Evolutionary conservation across 2,329 filamentous ascomycete species (phyloP), one percentile per base, ranked within the genome.

Genomic region (Cordyceps fumosorosea): DNA sequence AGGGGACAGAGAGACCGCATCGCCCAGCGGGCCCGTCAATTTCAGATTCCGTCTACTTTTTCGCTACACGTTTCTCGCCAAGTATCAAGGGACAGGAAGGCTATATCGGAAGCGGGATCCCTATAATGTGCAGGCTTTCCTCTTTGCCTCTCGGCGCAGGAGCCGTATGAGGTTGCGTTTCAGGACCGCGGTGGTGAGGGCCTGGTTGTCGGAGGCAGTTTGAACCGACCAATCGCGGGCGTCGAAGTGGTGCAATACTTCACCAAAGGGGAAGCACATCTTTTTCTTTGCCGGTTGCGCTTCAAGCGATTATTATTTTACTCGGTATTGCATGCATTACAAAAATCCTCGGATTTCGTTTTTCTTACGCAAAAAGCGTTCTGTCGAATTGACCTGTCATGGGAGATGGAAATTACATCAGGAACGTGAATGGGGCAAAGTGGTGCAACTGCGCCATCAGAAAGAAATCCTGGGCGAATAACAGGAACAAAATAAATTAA

Each of bases 111-210:
- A 22, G 18, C 26, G 37, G 52, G 7, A 22, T 11, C 44, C 44
- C 18, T 12, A 47, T 47, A 18, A 47, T 32, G 54, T n/a, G 5
- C 40, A n/a, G 18, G 20, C 16, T 44, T n/a, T n/a, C 16, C 12
- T 44, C 14, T 7, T 44, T 20, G 16, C 42, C 16, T 5, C 5
- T 47, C 14, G 44, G 55, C 8, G 56, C 47, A 42, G 42, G 26
- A 16, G 18, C 20, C 34, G 50, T 60, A 24, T 24, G 57, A 60
- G 57, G 50, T 54, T 54, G 57, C 57, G 57, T 60, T 60, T 60
- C 57, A 60, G 57, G 50, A 45, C 16, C 6, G 48, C 18, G 14
- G 32, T 60, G 50, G 57, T 60, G 57, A 60, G 40, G 34, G 57
- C 57, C 45, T 14, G 20, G 48, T 26, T 16, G 29, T 37, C 29